A percentile compares a stretch with the other conserved stretches of the same genome.
These are phyloP conservation scores for Arctium lappa DNA, from an alignment of 129 eudicot genomes.

Conservation along the genomic window DNA sequence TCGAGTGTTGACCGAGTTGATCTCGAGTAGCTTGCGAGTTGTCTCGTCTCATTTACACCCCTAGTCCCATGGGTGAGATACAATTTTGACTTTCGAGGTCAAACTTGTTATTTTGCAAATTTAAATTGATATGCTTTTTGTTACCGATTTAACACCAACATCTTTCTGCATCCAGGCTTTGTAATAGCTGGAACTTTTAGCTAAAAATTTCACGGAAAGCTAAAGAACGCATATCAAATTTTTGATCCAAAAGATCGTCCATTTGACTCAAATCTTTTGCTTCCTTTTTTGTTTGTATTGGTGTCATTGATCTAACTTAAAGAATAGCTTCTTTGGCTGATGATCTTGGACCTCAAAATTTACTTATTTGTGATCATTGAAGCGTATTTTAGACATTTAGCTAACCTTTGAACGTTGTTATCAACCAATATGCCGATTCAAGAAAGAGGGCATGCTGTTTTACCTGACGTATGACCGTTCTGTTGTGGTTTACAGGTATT, in stretches of 20 bases:
- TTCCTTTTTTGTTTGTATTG: background rate
- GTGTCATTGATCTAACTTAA: background rate
- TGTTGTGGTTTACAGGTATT: constrained; percentile 52
- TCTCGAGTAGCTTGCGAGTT: too few species aligned
- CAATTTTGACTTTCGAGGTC: constrained; percentile 5
- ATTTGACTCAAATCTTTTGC: background rate
- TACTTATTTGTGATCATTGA: background rate
- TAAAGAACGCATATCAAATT: background rate
- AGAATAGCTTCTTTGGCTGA: background rate
- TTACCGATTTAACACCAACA: constrained; percentile 8
- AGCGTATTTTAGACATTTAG: background rate
- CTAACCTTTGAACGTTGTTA: background rate
- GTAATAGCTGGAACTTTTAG: background rate
- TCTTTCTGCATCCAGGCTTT: background rate
- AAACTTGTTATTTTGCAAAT: background rate
- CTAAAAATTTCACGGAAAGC: background rate
- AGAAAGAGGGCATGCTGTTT: background rate
- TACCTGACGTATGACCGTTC: background rate
- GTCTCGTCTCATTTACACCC: too few species aligned
- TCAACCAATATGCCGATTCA: background rate
- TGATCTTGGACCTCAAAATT: background rate
- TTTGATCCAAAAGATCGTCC: background rate
- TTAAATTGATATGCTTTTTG: background rate
- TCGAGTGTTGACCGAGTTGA: too few species aligned
- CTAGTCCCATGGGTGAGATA: background rate